Conservation (phyloP, 805 yeast genomes). For the Kuraishia piskuri region DNA sequence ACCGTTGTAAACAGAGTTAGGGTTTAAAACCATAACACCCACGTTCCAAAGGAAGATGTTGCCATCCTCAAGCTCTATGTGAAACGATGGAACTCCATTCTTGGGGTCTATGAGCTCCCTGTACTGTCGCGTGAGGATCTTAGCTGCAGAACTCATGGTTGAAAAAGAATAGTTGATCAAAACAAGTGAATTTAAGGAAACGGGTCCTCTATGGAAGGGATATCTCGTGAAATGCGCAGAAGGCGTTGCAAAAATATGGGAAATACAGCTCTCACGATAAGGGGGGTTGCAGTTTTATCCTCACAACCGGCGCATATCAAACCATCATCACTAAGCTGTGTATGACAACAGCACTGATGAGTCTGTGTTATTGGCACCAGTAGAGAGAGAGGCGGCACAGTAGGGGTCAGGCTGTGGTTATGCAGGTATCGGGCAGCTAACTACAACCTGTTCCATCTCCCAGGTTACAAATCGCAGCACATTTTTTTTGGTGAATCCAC, state of each 20-base stretch:
- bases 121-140: conserved; percentile 44
- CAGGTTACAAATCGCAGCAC: no score
- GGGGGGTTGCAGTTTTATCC: neutral
- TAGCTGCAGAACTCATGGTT: conserved; percentile 3
- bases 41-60: conserved; percentile 66
- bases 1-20: conserved; percentile 87
- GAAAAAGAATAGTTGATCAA: neutral
- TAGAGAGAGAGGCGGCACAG: neutral
- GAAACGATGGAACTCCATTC: conserved; percentile 39
- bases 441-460: neutral
- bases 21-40: conserved; percentile 86
- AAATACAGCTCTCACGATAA: neutral
- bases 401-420: neutral
- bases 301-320: neutral
- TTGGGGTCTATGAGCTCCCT: conserved; percentile 90
- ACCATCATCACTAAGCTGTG: neutral
- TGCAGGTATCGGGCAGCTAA: neutral
- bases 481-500: no score
- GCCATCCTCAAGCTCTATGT: conserved; percentile 37
- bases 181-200: neutral
- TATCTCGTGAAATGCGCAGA: neutral
- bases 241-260: neutral
- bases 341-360: neutral
- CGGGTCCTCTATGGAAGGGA: neutral
- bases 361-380: neutral